These are phyloP conservation scores for Cordyceps cicadae DNA, from an alignment of 2,329 filamentous ascomycete genomes.

Conservation along the genomic window DNA sequence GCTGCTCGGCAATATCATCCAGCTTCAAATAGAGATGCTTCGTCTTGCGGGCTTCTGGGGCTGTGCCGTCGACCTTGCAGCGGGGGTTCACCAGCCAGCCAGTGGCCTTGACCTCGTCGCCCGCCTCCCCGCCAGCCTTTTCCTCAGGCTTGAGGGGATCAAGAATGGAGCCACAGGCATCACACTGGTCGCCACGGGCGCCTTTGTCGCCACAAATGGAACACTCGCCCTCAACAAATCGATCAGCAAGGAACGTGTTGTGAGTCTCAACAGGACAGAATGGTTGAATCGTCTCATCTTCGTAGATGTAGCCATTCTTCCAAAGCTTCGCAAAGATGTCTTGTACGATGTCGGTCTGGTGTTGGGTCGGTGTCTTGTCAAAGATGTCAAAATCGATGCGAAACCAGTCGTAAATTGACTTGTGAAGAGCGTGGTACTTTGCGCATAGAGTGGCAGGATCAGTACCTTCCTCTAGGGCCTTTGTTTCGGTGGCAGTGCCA, in stretches of 20 bases:
- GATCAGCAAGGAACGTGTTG: constrained; percentile 71
- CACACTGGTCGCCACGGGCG: constrained; percentile 66
- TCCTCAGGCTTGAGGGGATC: constrained; percentile 56
- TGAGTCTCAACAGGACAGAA: constrained; percentile 68
- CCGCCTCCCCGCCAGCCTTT: constrained; percentile 27
- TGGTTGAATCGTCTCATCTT: constrained; percentile 79
- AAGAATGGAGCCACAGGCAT: constrained; percentile 63
- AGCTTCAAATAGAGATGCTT: constrained; percentile 88
- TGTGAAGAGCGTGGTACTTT: constrained; percentile 86
- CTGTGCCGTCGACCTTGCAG: constrained; percentile 84
- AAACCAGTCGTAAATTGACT: constrained; percentile 94
- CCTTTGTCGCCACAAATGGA: constrained; percentile 64
- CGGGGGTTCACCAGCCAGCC: constrained; percentile 66
- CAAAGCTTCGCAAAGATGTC: constrained; percentile 82
- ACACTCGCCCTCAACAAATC: constrained; percentile 75
- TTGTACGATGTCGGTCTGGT: constrained; percentile 90
- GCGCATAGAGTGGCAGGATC: constrained; percentile 78
- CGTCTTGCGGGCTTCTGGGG: constrained; percentile 70
- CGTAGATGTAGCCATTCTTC: constrained; percentile 80
- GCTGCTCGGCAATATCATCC: constrained; percentile 69
- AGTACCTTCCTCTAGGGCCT: constrained; percentile 79
- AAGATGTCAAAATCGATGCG: constrained; percentile 92
- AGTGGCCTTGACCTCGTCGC: constrained; percentile 26
- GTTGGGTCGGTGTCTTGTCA: constrained; percentile 77
- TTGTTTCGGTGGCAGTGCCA: constrained; percentile 91